Evolutionary conservation across 2,329 filamentous ascomycete species (phyloP).

Genomic region (Raffaelea ambrosiae): DNA sequence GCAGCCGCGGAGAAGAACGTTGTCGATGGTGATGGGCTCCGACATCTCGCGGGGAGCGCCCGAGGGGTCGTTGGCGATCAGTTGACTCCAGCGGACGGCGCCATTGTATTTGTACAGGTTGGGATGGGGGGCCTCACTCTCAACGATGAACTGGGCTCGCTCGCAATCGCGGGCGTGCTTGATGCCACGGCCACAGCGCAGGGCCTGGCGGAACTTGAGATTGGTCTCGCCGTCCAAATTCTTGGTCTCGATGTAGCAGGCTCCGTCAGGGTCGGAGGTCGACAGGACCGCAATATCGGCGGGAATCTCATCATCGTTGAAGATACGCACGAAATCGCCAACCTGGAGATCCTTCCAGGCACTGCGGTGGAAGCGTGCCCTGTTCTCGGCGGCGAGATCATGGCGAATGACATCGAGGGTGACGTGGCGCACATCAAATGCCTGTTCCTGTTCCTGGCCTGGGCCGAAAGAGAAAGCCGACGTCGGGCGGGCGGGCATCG

Average conservation of each 20-base stretch:
- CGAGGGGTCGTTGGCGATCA: constrained; percentile 50
- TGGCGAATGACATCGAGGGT: constrained; percentile 63
- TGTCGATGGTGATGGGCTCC: constrained; percentile 91
- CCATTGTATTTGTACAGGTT: constrained; percentile 95
- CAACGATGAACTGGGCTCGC: constrained; percentile 73
- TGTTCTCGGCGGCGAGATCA: constrained; percentile 53
- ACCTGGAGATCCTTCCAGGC: constrained; percentile 94
- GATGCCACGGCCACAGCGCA: constrained; percentile 74
- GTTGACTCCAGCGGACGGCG: constrained; percentile 78
- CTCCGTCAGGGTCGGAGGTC: constrained; percentile 87
- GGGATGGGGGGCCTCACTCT: constrained; percentile 84
- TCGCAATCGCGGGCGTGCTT: constrained; percentile 91
- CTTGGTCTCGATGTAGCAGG: constrained; percentile 97
- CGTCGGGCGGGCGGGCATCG: constrained; percentile 15
- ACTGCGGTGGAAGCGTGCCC: constrained; percentile 82
- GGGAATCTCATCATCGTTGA: constrained; percentile 91
- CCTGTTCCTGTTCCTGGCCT: constrained; percentile 21
- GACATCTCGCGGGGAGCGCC: constrained; percentile 67
- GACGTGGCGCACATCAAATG: constrained; percentile 30
- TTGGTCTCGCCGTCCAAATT: constrained; percentile 98
- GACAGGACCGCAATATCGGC: constrained; percentile 88
- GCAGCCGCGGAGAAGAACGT: constrained; percentile 85
- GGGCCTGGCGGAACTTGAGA: constrained; percentile 83
- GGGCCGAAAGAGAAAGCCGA: constrained; percentile 26
- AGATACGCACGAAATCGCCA: constrained; percentile 91